Evolutionary conservation across 1,139 yeast genomes (phyloP), one percentile per base, ranked within the genome.

Genomic region (Suhomyces wounanorum): DNA sequence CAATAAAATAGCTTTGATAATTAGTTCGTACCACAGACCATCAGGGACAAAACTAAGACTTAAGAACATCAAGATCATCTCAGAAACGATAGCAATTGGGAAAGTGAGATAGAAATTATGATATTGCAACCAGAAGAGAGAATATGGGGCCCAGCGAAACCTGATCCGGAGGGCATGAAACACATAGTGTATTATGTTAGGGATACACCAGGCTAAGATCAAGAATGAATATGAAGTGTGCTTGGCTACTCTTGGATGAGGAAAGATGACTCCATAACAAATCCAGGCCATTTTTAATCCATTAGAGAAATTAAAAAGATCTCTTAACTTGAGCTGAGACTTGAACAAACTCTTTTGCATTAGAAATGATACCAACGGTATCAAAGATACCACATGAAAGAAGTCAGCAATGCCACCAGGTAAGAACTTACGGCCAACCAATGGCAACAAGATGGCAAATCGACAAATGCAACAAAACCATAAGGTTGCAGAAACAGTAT

Each of bases 361-460:
- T 18, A 68, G 48, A 43, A 68, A 59, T 5, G 67, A 70, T 1
- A 67, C 47, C 18, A 73, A 56, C 5, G 80, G 79, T 7, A 68
- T 53, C 35, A 71, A 53, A 2, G 80, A 60, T 21, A 76, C 75
- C n/a, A 70, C 68, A 49, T 79, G 80, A 57, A 83, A 81, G 67
- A 82, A 83, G 57, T 81, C 86, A 45, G 87, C 88, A 13, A 85
- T 82, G 1, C 90, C 90, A 8, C 86, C 89, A 1, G 89, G 86
- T 28, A 85, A 65, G 58, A 83, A 85, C 55, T 72, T 73, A 41
- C 81, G 66, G 0, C 89, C 88, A 8, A 84, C 89, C 25, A 85
- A 65, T 1, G 88, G 89, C 44, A 82, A 69, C 31, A 85, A 67
- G 2, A 84, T 66, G 13, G 75, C 50, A 56, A 84, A 75, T 46